Percentiles rank a stretch among this genome's conserved stretches.
Conservation (phyloP, 2,329 filamentous ascomycete species). For the Paraconiothyrium sp. region DNA sequence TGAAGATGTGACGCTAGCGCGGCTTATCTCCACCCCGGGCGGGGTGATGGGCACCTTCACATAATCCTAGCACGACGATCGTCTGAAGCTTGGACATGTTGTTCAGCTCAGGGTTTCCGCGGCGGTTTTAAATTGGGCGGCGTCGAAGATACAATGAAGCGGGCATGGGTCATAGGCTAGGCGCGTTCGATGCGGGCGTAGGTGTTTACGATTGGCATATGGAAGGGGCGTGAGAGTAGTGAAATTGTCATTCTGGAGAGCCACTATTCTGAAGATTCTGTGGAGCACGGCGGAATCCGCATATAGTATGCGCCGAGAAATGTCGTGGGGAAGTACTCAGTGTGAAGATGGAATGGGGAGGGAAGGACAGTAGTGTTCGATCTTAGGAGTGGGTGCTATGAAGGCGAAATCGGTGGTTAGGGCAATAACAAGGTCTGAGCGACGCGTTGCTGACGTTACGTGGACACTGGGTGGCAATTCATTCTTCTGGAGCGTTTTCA, state of each 20-base stretch:
- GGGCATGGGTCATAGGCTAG: neutral
- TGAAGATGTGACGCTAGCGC: too few species aligned
- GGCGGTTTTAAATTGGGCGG: neutral
- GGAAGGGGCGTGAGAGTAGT: neutral
- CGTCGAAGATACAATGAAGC: constrained; percentile 11
- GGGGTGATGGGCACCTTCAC: neutral
- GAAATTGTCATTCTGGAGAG: neutral
- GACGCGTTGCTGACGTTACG: too few species aligned
- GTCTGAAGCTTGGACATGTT: neutral
- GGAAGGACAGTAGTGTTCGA: too few species aligned
- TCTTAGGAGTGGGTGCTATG: too few species aligned
- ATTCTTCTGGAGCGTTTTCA: neutral
- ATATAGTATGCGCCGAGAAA: too few species aligned
- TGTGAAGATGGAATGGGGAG: too few species aligned
- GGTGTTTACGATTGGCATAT: too few species aligned
- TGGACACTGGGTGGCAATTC: neutral
- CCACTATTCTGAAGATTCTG: neutral
- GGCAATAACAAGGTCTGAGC: too few species aligned
- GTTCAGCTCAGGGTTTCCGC: neutral
- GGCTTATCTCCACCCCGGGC: neutral
- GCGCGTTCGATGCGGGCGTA: neutral
- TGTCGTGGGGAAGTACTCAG: too few species aligned
- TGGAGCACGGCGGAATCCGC: too few species aligned
- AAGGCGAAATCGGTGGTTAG: neutral
- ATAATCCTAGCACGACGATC: neutral